phyloP scores from a whole-genome alignment of 768 basidiomycete genomes.

The Termitomyces sp. region DNA sequence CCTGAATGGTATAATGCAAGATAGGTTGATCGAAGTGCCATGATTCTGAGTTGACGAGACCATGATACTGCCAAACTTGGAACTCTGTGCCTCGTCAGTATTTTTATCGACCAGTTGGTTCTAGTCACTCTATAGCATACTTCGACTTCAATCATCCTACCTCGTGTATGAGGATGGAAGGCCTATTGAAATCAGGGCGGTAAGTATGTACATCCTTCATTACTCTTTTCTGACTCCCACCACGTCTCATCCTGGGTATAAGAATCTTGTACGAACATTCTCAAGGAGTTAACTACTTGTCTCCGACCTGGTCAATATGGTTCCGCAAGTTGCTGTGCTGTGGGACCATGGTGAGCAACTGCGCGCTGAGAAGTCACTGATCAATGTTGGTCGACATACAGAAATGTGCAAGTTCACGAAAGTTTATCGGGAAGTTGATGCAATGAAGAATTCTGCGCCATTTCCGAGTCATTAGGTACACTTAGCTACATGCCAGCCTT shows the following conservation, averaged over 20 bases:
- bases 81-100: background rate
- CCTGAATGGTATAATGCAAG: constrained; percentile 22
- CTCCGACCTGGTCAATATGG: background rate
- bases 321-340: constrained; percentile 14
- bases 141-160: background rate
- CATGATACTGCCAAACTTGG: constrained; percentile 2
- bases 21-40: constrained; percentile 2
- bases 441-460: constrained; percentile 22
- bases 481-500: constrained; percentile 13
- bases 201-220: background rate
- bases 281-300: background rate
- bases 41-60: background rate
- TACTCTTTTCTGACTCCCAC: background rate
- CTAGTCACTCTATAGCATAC: constrained; percentile 3
- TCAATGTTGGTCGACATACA: constrained; percentile 2
- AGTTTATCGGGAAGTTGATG: constrained; percentile 20
- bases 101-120: background rate
- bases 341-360: constrained; percentile 22
- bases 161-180: background rate
- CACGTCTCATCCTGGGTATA: background rate
- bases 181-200: background rate
- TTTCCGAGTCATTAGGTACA: constrained; percentile 23
- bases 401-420: constrained; percentile 27
- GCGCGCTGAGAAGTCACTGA: background rate
- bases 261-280: background rate